These are phyloP conservation scores for Trifolium dubium DNA, from an alignment of 306 rosid genomes.

Conservation along the genomic window DNA sequence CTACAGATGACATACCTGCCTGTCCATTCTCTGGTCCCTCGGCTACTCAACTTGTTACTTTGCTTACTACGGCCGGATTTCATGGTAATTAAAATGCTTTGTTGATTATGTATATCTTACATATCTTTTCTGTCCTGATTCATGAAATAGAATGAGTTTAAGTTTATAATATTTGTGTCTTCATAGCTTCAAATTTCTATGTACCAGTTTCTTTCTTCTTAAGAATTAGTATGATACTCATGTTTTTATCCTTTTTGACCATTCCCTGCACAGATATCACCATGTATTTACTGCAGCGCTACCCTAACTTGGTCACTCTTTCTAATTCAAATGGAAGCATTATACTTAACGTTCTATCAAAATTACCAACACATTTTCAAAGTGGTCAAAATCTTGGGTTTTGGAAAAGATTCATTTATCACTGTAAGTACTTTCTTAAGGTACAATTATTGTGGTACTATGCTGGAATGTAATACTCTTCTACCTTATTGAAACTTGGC, in stretches of 20 bases:
- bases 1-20: slow-evolving; percentile 51
- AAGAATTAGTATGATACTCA: background rate
- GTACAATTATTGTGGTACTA: slow-evolving; percentile 23
- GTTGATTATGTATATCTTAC: no score
- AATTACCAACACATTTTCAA: slow-evolving; percentile 55
- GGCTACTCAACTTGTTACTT: slow-evolving; percentile 45
- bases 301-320: slow-evolving; percentile 47
- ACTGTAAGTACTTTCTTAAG: slow-evolving; percentile 31
- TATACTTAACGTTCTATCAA: slow-evolving; percentile 51
- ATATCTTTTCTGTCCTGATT: no score
- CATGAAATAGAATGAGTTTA: no score
- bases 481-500: background rate
- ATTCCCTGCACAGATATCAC: slow-evolving; percentile 49
- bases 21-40: slow-evolving; percentile 53
- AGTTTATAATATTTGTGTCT: no score
- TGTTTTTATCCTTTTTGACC: background rate
- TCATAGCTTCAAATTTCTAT: no score
- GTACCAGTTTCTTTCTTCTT: no score
- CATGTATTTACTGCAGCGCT: slow-evolving; percentile 40
- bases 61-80: slow-evolving; percentile 59
- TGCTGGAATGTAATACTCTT: slow-evolving; percentile 32
- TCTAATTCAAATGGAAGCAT: slow-evolving; percentile 48
- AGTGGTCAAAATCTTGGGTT: slow-evolving; percentile 59
- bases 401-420: slow-evolving; percentile 54
- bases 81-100: slow-evolving; percentile 45